Base-by-base conservation (phyloP, 768 basidiomycete genomes). In the Tephrocybe sp. region DNA sequence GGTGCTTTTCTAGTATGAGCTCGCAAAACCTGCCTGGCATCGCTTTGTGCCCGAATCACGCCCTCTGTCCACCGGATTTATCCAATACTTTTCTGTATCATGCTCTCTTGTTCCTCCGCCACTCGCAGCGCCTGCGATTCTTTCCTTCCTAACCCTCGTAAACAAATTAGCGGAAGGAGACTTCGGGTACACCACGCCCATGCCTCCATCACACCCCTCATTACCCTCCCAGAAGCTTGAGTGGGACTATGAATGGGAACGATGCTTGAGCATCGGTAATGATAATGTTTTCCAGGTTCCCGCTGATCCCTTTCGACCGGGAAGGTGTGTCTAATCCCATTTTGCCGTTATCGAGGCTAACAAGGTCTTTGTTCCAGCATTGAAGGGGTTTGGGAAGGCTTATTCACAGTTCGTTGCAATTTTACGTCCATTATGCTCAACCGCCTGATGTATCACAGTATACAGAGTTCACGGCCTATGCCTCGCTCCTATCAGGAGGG, bases 391-490 rank as follows among this genome's bases (percentile, higher is more conserved):
- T 92, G 89, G 89, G 89, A 92, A 63, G 89, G 89, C 2, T 64
- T 82, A 28, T 91, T 92, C 59, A 85, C 81, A 15, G 89, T 88
- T 58, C 53, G 82, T 69, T n/a, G n/a, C n/a, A n/a, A n/a, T n/a
- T n/a, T n/a, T n/a, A n/a, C n/a, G n/a, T n/a, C n/a, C n/a, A n/a
- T n/a, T n/a, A n/a, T n/a, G n/a, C 16, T 8, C 8, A 15, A 46
- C 22, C 27, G 5, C 9, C 18, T 44, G 15, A 47, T 27, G 13
- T 7, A 11, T 16, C 9, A 26, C 62, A 91, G 88, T 92, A 89
- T 60, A 84, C 82, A 16, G 89, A 92, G 57, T 98, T 97, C 63
- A 81, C 82, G 31, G 85, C 87, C 6, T 98, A 96, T 60, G 84
- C 87, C 19, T 78, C 79, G 18, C 74, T 95, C 49, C 74, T 90